Evolutionary conservation across 208 protist genomes (phyloP).

Genomic region (Acanthamoeba castellanii): DNA sequence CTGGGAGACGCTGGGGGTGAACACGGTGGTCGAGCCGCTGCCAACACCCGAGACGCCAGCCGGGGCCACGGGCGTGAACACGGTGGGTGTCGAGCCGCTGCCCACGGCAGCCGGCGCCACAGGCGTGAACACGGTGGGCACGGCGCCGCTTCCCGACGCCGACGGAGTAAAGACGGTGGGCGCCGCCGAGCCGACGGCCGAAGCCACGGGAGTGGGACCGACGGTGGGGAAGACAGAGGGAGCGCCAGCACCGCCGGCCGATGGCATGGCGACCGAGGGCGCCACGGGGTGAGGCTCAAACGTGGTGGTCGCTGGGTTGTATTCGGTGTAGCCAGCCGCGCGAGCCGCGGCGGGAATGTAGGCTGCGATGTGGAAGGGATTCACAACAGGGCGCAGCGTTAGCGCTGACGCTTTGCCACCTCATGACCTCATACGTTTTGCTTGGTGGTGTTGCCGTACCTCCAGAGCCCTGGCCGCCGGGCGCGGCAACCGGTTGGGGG

Average conservation of each 20-base stretch:
- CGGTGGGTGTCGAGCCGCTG: constrained; percentile 21
- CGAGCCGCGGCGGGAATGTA: constrained; percentile 35
- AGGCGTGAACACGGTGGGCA: not conserved
- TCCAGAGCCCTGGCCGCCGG: not conserved
- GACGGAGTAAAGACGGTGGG: constrained; percentile 2
- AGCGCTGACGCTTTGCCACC: not conserved
- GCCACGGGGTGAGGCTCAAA: not conserved
- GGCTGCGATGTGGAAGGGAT: not conserved
- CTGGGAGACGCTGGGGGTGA: not conserved
- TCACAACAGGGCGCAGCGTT: not conserved
- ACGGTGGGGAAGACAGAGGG: not conserved
- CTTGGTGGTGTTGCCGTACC: not conserved
- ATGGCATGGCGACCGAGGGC: not conserved
- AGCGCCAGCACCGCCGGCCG: not conserved
- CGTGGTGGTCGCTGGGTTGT: too few species aligned
- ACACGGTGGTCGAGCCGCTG: too few species aligned
- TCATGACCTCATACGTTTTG: not conserved
- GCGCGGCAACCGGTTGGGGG: not conserved
- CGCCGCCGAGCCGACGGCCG: not conserved
- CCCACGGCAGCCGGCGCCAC: not conserved
- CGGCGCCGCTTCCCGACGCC: not conserved
- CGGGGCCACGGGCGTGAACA: not conserved
- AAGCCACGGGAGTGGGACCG: not conserved
- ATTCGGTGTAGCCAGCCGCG: constrained; percentile 21
- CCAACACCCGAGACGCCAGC: too few species aligned